These are phyloP conservation scores for Cicer bijugum DNA, from an alignment of 306 rosid species.

Conservation along the genomic window DNA sequence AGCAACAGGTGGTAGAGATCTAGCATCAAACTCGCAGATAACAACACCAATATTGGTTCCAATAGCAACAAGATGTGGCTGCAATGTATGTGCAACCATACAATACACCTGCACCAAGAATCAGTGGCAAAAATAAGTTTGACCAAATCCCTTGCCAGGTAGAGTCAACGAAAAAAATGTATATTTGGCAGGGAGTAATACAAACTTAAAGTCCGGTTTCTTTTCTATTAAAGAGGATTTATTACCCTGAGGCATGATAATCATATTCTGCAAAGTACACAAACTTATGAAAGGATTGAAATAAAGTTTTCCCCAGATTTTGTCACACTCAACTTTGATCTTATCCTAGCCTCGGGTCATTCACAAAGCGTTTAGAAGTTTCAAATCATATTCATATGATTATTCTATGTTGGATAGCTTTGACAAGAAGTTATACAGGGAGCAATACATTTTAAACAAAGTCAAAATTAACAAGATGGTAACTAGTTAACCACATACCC, in stretches of 20 bases:
- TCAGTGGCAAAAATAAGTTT: conserved; percentile 35
- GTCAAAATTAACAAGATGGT: conserved; percentile 19
- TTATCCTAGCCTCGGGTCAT: conserved; percentile 11
- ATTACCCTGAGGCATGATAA: conserved; percentile 32
- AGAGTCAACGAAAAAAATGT: conserved; percentile 29
- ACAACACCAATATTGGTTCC: conserved; percentile 97
- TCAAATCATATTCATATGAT: conserved; percentile 35
- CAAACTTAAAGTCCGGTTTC: conserved; percentile 16
- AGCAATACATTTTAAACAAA: conserved; percentile 22
- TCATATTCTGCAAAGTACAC: conserved; percentile 24
- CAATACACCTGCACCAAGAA: conserved; percentile 81
- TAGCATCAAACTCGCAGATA: conserved; percentile 90
- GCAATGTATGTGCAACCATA: conserved; percentile 92
- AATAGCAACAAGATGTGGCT: conserved; percentile 97
- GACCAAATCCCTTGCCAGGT: conserved; percentile 39
- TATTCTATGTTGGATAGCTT: conserved; percentile 34
- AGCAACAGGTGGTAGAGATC: conserved; percentile 97
- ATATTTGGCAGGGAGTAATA: conserved; percentile 10
- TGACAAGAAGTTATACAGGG: conserved; percentile 14
- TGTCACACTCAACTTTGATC: conserved; percentile 20
- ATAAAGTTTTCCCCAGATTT: conserved; percentile 27
- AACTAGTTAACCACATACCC: conserved; percentile 68
- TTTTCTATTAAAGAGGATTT: conserved; percentile 11
- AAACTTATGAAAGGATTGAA: conserved; percentile 38
- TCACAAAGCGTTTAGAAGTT: conserved; percentile 34